phyloP scores from a whole-genome alignment of 306 rosid species.

The Carpinus fangiana region DNA sequence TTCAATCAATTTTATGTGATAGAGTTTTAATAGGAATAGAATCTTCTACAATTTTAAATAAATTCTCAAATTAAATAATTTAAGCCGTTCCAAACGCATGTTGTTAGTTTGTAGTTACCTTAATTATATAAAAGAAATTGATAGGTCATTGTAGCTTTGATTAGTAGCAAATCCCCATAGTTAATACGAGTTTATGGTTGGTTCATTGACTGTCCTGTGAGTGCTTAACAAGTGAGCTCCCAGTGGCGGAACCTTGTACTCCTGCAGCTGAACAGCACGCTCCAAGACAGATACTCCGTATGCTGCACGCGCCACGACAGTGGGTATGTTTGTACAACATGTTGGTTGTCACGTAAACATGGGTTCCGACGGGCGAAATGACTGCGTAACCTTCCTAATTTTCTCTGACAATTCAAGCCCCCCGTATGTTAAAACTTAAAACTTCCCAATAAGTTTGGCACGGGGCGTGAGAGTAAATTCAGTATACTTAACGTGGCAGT shows the following conservation, averaged over 20 bases:
- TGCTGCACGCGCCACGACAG: neutral
- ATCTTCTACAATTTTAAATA: no score
- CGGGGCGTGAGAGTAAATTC: neutral
- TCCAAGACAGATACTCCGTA: neutral
- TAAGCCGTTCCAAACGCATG: no score
- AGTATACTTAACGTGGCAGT: conserved; percentile 28
- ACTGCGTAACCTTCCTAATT: conserved; percentile 19
- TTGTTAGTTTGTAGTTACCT: no score
- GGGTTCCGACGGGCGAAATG: conserved; percentile 21
- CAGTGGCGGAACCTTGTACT: neutral
- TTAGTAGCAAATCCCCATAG: conserved; percentile 12
- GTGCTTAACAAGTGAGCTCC: neutral
- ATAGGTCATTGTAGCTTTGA: neutral
- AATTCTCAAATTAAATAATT: no score
- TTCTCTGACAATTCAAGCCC: neutral
- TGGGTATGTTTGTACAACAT: neutral
- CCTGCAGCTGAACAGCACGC: neutral
- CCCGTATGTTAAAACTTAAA: no score
- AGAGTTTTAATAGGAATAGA: no score
- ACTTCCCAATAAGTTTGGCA: neutral
- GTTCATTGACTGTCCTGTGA: neutral
- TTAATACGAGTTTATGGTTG: conserved; percentile 6
- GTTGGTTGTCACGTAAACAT: conserved; percentile 16
- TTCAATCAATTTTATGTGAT: no score
- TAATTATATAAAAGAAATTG: no score